Conservation (phyloP, 106 monocot genomes). For the Apostasia ramifera region DNA sequence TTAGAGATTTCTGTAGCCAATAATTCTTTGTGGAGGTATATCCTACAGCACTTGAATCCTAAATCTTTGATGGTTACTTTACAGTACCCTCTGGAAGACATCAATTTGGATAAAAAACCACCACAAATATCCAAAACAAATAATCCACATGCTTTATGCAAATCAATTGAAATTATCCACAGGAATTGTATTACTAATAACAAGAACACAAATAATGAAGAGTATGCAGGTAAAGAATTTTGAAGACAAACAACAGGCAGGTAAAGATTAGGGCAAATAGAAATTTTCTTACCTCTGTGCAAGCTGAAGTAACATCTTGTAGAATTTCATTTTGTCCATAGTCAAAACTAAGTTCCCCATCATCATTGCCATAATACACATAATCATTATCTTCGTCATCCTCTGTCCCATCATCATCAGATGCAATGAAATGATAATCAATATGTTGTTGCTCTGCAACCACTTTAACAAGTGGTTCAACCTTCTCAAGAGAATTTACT, state of each 20-base stretch:
- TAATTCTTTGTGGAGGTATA: too few relatives aligned
- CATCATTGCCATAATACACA: slow-evolving; percentile 33
- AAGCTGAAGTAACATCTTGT: slow-evolving; percentile 24
- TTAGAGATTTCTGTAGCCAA: too few relatives aligned
- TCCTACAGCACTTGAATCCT: too few relatives aligned
- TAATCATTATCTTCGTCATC: slow-evolving; percentile 23
- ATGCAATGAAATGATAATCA: slow-evolving; percentile 52
- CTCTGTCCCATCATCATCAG: slow-evolving; percentile 37
- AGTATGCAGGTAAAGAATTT: too few relatives aligned
- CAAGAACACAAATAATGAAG: too few relatives aligned
- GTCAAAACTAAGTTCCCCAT: slow-evolving; percentile 58
- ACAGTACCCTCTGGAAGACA: too few relatives aligned
- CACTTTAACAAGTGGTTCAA: slow-evolving; percentile 48
- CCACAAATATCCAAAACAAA: too few relatives aligned
- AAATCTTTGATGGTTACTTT: too few relatives aligned
- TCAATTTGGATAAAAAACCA: too few relatives aligned
- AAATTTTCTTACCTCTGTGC: slow-evolving; percentile 55
- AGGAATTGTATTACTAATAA: too few relatives aligned
- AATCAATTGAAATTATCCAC: too few relatives aligned
- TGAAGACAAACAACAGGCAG: neutral
- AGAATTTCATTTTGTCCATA: slow-evolving; percentile 34
- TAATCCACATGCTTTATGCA: too few relatives aligned
- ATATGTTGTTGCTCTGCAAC: slow-evolving; percentile 51
- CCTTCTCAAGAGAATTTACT: slow-evolving; percentile 38
- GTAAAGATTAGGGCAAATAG: neutral